Percentiles rank a stretch among this genome's conserved stretches.
phyloP scores from a whole-genome alignment of 2,329 filamentous ascomycete species.

The Cladophialophora psammophila region DNA sequence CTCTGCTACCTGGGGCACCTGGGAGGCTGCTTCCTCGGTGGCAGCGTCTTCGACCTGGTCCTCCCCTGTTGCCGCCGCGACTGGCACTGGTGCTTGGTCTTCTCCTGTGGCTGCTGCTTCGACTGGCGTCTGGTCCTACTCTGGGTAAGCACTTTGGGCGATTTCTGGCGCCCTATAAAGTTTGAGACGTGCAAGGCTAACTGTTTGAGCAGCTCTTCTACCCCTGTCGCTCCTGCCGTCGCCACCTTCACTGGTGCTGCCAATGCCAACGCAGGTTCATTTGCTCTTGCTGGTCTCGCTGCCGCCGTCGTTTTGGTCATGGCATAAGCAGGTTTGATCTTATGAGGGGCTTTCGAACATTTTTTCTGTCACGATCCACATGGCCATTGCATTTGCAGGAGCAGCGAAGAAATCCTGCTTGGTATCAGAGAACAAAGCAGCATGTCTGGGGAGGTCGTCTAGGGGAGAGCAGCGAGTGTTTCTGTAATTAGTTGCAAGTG shows the following conservation, averaged over 20 bases:
- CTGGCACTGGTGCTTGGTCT: conserved; percentile 20
- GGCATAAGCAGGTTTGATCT: conserved; percentile 40
- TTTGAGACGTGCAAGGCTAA: conserved; percentile 25
- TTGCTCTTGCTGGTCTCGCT: conserved; percentile 44
- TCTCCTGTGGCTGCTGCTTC: conserved; percentile 30
- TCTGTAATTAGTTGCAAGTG: conserved; percentile 28
- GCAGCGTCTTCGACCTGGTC: conserved; percentile 7
- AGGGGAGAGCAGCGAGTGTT: conserved; percentile 9
- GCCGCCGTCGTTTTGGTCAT: conserved; percentile 44
- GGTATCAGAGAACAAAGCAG: conserved; percentile 28
- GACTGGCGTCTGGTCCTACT: conserved; percentile 32
- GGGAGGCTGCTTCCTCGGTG: neutral
- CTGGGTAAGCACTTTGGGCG: conserved; percentile 33
- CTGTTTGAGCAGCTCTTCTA: conserved; percentile 20
- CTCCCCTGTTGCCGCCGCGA: conserved; percentile 23
- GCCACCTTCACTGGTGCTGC: conserved; percentile 44
- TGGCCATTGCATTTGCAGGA: conserved; percentile 32
- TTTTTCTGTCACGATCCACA: conserved; percentile 36
- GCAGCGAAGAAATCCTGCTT: conserved; percentile 18
- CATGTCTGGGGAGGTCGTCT: conserved; percentile 35
- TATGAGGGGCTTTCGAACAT: conserved; percentile 27
- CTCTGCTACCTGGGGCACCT: conserved; percentile 4
- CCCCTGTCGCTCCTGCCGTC: conserved; percentile 34
- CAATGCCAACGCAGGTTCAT: conserved; percentile 42
- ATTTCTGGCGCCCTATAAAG: neutral